These are phyloP conservation scores for Trichosporon asahii DNA, from an alignment of 1,284 basidiomycete species.

Conservation along the genomic window DNA sequence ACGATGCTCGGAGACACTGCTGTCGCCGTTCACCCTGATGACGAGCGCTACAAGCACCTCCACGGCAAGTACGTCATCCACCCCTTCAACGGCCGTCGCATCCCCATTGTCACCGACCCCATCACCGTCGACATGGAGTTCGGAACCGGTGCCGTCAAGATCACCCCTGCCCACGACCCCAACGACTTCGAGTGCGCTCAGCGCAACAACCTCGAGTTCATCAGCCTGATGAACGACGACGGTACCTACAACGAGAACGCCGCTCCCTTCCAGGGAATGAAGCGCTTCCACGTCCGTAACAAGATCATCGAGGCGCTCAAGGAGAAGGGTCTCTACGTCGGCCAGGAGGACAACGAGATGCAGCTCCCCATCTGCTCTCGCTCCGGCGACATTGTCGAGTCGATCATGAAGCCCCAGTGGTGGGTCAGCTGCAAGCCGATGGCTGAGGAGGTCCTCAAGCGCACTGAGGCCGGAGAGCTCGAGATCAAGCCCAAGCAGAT, in stretches of 20 bases:
- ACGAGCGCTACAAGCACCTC: slow-evolving; percentile 90
- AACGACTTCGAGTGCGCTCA: slow-evolving; percentile 96
- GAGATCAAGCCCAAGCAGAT: slow-evolving; percentile 77
- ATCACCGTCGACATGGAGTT: slow-evolving; percentile 92
- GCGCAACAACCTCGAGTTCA: slow-evolving; percentile 85
- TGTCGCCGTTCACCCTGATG: slow-evolving; percentile 93
- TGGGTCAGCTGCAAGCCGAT: slow-evolving; percentile 94
- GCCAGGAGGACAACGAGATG: slow-evolving; percentile 95
- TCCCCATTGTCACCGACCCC: slow-evolving; percentile 85
- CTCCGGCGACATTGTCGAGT: slow-evolving; percentile 95
- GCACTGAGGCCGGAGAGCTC: slow-evolving; percentile 80
- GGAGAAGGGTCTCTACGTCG: slow-evolving; percentile 80
- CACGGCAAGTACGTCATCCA: slow-evolving; percentile 90
- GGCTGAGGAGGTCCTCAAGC: slow-evolving; percentile 87
- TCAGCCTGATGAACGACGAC: slow-evolving; percentile 96
- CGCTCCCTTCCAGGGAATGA: slow-evolving; percentile 86
- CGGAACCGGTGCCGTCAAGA: slow-evolving; percentile 98
- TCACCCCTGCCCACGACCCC: slow-evolving; percentile 97
- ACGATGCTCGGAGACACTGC: slow-evolving; percentile 99
- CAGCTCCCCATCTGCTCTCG: slow-evolving; percentile 86
- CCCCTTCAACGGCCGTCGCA: slow-evolving; percentile 81
- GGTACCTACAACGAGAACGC: slow-evolving; percentile 93
- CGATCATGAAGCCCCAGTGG: slow-evolving; percentile 97
- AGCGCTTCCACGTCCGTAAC: slow-evolving; percentile 89
- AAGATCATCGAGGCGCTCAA: slow-evolving; percentile 81